Evolutionary conservation across 805 yeast genomes (phyloP).

Genomic region (Lachancea meyersii): DNA sequence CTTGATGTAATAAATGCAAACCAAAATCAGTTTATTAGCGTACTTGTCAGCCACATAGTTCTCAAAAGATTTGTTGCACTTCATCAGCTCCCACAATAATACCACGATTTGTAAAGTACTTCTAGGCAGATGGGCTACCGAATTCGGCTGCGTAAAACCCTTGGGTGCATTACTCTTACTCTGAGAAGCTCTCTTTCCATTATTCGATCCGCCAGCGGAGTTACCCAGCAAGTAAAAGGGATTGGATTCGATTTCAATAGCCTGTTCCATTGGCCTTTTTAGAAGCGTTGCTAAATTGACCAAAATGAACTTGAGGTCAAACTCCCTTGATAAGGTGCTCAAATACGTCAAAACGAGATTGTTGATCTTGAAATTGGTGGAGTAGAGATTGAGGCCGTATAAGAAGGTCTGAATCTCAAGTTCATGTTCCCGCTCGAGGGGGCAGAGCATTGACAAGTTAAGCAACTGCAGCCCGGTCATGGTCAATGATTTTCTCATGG

Average conservation of each 20-base stretch:
- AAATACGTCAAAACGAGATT: conserved; percentile 26
- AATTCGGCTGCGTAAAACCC: not conserved
- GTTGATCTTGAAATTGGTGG: conserved; percentile 6
- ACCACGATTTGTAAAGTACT: conserved; percentile 57
- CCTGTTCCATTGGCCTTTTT: conserved; percentile 39
- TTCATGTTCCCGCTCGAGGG: conserved; percentile 1
- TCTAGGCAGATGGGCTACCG: conserved; percentile 35
- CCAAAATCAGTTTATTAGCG: conserved; percentile 48
- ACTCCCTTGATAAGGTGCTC: conserved; percentile 48
- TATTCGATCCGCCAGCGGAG: conserved; percentile 7
- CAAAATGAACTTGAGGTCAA: conserved; percentile 47
- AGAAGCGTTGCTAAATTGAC: conserved; percentile 44
- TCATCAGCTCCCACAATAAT: conserved; percentile 69
- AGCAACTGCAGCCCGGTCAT: conserved; percentile 52
- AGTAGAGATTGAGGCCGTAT: conserved; percentile 10
- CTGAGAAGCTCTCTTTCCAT: conserved; percentile 13
- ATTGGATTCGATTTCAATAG: conserved; percentile 35
- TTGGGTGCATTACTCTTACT: conserved; percentile 5
- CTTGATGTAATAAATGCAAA: conserved; percentile 51
- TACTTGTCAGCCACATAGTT: conserved; percentile 39
- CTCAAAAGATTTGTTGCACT: conserved; percentile 59
- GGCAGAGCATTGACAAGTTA: conserved; percentile 3
- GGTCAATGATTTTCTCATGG: conserved; percentile 43
- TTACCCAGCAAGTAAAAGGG: conserved; percentile 29
- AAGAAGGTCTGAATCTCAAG: conserved; percentile 3